A percentile compares a stretch with the other conserved stretches of the same genome.
phyloP scores from a whole-genome alignment of 805 yeast genomes.

The Kodamaea sagamina region DNA sequence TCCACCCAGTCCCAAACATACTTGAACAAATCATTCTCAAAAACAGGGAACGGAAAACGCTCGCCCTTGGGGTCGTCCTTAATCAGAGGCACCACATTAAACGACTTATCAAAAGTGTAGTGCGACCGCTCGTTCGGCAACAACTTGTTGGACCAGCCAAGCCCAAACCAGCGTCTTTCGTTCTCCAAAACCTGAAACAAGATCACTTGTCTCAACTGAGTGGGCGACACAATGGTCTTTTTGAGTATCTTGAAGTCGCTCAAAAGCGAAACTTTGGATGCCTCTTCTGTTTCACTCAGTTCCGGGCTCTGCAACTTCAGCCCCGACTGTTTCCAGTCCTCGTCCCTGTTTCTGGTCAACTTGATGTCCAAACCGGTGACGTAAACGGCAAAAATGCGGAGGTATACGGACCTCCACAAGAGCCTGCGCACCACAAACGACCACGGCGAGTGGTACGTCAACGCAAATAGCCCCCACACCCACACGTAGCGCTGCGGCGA shows the following conservation, averaged over 20 bases:
- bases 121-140: slow-evolving; percentile 55
- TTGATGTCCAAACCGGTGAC: slow-evolving; percentile 39
- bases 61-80: slow-evolving; percentile 22
- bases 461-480: slow-evolving; percentile 36
- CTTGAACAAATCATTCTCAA: slow-evolving; percentile 35
- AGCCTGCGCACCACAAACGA: slow-evolving; percentile 45
- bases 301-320: slow-evolving; percentile 22
- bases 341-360: slow-evolving; percentile 10
- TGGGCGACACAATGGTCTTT: slow-evolving; percentile 40
- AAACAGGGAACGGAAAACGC: slow-evolving; percentile 49
- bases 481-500: slow-evolving; percentile 37
- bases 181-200: slow-evolving; percentile 55
- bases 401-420: slow-evolving; percentile 51
- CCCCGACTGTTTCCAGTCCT: slow-evolving; percentile 8
- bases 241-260: slow-evolving; percentile 42
- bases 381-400: slow-evolving; percentile 39
- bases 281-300: slow-evolving; percentile 17
- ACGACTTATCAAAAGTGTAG: slow-evolving; percentile 46
- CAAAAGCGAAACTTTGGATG: slow-evolving; percentile 22
- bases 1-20: slow-evolving; percentile 63
- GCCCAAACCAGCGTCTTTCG: slow-evolving; percentile 62
- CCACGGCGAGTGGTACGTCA: slow-evolving; percentile 53
- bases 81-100: slow-evolving; percentile 29
- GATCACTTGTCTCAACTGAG: slow-evolving; percentile 48
- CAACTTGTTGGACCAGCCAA: slow-evolving; percentile 57